phyloP scores from a whole-genome alignment of 352 stramenopile species.

The Pythium dissimile region DNA sequence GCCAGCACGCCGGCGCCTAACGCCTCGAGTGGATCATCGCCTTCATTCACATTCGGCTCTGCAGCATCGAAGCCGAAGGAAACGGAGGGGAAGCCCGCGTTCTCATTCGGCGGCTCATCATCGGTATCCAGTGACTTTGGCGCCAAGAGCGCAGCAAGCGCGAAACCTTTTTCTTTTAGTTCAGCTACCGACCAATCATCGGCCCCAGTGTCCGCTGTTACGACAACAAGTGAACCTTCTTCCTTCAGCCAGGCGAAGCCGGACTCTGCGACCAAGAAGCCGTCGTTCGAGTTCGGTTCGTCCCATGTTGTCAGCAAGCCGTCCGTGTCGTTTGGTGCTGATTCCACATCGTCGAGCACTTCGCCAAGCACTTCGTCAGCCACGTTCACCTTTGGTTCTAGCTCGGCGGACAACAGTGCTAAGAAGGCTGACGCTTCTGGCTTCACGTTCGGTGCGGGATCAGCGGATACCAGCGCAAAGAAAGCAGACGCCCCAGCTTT shows the following conservation, averaged over 20 bases:
- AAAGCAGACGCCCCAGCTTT: constrained; percentile 22
- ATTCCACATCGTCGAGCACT: constrained; percentile 1
- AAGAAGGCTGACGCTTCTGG: constrained; percentile 18
- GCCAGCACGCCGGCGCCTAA: background rate
- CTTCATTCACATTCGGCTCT: constrained; percentile 8
- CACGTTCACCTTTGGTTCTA: constrained; percentile 24
- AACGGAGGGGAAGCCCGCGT: constrained; percentile 5
- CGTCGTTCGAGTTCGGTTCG: constrained; percentile 54
- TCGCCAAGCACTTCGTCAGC: background rate
- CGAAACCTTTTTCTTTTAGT: background rate
- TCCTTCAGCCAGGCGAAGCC: background rate
- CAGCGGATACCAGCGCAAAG: constrained; percentile 4
- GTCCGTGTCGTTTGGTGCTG: constrained; percentile 36
- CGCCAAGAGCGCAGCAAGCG: background rate
- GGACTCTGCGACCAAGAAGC: constrained; percentile 2
- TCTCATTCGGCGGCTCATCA: background rate
- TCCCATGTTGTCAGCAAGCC: constrained; percentile 20
- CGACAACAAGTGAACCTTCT: background rate
- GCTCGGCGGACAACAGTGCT: background rate
- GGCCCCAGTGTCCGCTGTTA: background rate
- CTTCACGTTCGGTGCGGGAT: constrained; percentile 27
- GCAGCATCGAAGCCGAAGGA: background rate
- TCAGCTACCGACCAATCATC: background rate
- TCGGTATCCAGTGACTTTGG: too few species aligned
- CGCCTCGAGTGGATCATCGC: background rate